These are phyloP conservation scores for Aspergillus tubingensis DNA, from an alignment of 2,329 filamentous ascomycete species.

Conservation along the genomic window DNA sequence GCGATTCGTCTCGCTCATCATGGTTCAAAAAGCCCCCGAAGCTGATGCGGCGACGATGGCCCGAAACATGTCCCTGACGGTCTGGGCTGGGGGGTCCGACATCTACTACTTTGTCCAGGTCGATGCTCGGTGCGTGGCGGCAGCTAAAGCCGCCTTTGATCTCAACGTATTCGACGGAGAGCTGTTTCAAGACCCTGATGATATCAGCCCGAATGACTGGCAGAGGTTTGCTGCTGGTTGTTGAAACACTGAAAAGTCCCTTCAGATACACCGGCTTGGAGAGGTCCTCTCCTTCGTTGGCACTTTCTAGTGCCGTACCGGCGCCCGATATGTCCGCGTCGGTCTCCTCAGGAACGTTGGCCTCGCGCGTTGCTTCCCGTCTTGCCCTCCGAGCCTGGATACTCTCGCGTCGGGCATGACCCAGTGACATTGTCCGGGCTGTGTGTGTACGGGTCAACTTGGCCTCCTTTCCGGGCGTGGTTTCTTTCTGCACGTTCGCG, in stretches of 20 bases:
- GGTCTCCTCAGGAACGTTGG: slow-evolving; percentile 87
- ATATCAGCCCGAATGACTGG: slow-evolving; percentile 84
- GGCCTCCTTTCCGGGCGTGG: slow-evolving; percentile 50
- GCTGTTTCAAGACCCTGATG: slow-evolving; percentile 81
- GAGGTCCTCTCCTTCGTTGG: slow-evolving; percentile 68
- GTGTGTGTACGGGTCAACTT: slow-evolving; percentile 64
- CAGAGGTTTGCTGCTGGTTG: slow-evolving; percentile 89
- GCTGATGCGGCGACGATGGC: slow-evolving; percentile 77
- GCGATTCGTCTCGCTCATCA: slow-evolving; percentile 66
- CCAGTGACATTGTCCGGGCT: slow-evolving; percentile 79
- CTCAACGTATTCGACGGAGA: slow-evolving; percentile 88
- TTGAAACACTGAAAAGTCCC: slow-evolving; percentile 94
- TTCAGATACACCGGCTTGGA: slow-evolving; percentile 91
- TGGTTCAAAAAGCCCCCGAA: slow-evolving; percentile 71
- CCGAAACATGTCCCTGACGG: slow-evolving; percentile 49
- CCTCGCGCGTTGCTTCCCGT: slow-evolving; percentile 70
- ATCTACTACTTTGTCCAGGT: slow-evolving; percentile 73
- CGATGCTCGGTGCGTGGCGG: slow-evolving; percentile 84
- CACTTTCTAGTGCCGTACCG: slow-evolving; percentile 53
- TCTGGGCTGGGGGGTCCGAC: slow-evolving; percentile 59
- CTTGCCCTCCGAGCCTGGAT: slow-evolving; percentile 81
- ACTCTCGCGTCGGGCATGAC: slow-evolving; percentile 85
- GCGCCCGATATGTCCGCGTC: slow-evolving; percentile 71
- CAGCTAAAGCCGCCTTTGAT: slow-evolving; percentile 94
- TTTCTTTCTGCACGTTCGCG: slow-evolving; percentile 48